Evolutionary conservation across 495 filamentous ascomycete genomes (phyloP).

Genomic region (Hyaloscypha variabilis): DNA sequence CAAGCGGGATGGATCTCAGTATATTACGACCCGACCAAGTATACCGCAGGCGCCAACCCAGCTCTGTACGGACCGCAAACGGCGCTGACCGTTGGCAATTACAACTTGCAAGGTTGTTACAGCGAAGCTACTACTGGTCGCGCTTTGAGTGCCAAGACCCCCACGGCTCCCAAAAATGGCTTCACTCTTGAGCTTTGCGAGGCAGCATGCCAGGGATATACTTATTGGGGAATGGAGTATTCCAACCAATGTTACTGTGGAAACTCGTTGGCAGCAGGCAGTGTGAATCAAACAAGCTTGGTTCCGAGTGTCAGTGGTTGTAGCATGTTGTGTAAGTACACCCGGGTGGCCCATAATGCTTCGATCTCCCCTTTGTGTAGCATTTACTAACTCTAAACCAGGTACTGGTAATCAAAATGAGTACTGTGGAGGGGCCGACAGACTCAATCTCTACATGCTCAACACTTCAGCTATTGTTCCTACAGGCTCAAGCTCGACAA

Average conservation of each 20-base stretch:
- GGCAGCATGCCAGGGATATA: slow-evolving; percentile 34
- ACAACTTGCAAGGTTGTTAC: slow-evolving; percentile 46
- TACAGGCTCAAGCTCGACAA: neutral
- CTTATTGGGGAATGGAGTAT: slow-evolving; percentile 43
- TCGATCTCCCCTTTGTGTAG: slow-evolving; percentile 7
- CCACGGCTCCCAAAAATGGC: slow-evolving; percentile 6
- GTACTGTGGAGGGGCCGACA: slow-evolving; percentile 12
- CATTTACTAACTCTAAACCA: neutral
- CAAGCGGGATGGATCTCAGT: slow-evolving; percentile 29
- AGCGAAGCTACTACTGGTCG: slow-evolving; percentile 39
- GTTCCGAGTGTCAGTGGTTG: slow-evolving; percentile 29
- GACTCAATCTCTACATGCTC: slow-evolving; percentile 17
- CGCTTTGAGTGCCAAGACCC: slow-evolving; percentile 9
- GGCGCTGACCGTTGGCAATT: slow-evolving; percentile 38
- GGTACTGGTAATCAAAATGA: slow-evolving; percentile 31
- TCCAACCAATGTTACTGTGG: slow-evolving; percentile 28
- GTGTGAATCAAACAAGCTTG: slow-evolving; percentile 24
- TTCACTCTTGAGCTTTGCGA: slow-evolving; percentile 42
- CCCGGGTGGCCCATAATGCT: neutral
- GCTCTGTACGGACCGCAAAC: slow-evolving; percentile 22
- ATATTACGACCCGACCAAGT: slow-evolving; percentile 24
- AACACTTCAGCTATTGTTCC: neutral
- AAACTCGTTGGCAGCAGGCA: slow-evolving; percentile 28
- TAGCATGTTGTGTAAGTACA: slow-evolving; percentile 30
- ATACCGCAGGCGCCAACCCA: slow-evolving; percentile 14